Conservation (phyloP, 2,329 filamentous ascomycete genomes). For the Neoscytalidium dimidiatum region DNA sequence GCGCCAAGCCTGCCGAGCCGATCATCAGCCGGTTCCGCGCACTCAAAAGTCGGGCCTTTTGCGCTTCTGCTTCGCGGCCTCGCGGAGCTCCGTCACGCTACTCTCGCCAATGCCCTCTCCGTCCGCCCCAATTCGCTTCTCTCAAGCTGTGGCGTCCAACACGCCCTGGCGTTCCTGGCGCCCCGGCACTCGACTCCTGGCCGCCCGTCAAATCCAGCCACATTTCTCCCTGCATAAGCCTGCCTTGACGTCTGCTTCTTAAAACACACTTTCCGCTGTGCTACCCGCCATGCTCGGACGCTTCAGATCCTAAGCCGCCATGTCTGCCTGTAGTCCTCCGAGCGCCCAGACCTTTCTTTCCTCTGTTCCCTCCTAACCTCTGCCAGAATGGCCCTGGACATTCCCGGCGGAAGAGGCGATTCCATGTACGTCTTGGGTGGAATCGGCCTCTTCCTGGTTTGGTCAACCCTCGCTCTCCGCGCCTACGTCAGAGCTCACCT, state of each 20-base stretch:
- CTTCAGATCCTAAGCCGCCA: neutral
- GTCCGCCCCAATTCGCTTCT: neutral
- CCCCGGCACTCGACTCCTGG: neutral
- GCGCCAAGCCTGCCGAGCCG: neutral
- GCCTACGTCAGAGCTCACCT: neutral
- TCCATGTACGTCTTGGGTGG: constrained; percentile 12
- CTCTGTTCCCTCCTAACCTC: neutral
- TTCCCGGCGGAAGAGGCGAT: constrained; percentile 9
- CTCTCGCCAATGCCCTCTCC: neutral
- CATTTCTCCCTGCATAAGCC: neutral
- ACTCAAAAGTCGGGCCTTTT: neutral
- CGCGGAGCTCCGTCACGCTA: neutral
- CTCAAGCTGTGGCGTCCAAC: neutral
- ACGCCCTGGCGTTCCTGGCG: neutral
- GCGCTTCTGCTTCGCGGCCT: neutral
- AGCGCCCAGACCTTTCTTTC: neutral
- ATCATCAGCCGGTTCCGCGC: neutral
- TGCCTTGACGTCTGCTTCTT: neutral
- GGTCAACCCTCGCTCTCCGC: constrained; percentile 1
- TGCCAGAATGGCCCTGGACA: neutral
- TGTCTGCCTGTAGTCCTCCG: neutral
- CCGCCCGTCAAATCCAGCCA: neutral
- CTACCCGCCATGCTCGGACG: neutral
- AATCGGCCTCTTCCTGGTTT: constrained; percentile 12
- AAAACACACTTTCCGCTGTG: neutral